Conservation (phyloP, 225 moss, liverwort and hornwort genomes). For the Pseudoscleropodium purum region DNA sequence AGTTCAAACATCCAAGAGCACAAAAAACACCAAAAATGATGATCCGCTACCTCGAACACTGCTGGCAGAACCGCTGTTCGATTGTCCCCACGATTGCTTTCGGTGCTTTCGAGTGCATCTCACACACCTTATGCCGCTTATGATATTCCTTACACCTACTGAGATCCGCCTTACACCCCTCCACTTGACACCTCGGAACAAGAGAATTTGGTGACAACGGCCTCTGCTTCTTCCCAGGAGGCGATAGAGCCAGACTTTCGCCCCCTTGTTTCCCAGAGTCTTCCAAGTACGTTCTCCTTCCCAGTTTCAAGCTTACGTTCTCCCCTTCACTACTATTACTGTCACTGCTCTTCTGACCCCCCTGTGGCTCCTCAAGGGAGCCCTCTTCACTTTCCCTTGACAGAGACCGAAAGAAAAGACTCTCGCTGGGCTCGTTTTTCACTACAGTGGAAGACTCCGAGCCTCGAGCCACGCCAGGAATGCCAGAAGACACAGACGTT, state of each 20-base stretch:
- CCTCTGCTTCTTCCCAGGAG: constrained; percentile 71
- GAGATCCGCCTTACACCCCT: constrained; percentile 74
- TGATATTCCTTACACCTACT: constrained; percentile 80
- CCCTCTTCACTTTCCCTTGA: background rate
- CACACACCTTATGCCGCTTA: constrained; percentile 87
- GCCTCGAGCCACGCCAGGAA: constrained; percentile 21
- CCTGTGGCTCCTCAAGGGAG: constrained; percentile 1
- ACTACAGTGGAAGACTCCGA: constrained; percentile 1
- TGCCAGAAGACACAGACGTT: constrained; percentile 21
- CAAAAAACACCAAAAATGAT: background rate
- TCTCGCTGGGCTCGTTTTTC: constrained; percentile 19
- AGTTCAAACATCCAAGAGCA: background rate
- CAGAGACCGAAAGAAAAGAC: constrained; percentile 7
- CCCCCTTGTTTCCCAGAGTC: constrained; percentile 12
- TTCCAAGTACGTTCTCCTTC: constrained; percentile 55
- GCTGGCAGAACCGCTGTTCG: constrained; percentile 94
- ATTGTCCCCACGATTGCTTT: constrained; percentile 53
- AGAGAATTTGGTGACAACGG: constrained; percentile 45
- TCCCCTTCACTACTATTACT: constrained; percentile 27
- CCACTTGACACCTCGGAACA: constrained; percentile 75
- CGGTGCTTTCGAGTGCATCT: constrained; percentile 75
- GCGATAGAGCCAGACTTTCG: background rate
- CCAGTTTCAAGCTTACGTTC: constrained; percentile 56
- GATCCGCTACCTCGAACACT: constrained; percentile 45
- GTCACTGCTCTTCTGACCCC: constrained; percentile 16